Base-by-base conservation (phyloP, 768 basidiomycete genomes). In the Leccinum boreale region DNA sequence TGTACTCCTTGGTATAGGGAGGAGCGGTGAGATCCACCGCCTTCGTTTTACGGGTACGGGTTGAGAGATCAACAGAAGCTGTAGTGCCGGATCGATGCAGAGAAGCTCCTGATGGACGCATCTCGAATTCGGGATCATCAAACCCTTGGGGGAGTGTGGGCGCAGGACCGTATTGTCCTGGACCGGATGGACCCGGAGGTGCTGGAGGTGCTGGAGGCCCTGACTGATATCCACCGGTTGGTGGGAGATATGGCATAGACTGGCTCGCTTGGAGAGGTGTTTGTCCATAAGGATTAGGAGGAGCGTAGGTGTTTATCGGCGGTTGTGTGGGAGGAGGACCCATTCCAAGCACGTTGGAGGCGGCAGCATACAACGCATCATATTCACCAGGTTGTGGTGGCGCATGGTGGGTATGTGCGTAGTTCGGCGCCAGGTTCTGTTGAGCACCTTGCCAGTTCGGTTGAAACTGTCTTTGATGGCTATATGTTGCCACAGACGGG, bases 1-100 rank as follows among this genome's bases (percentile, higher is more conserved):
- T 94, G 69, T 95, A 97, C 65, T 94, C 89, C 70, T 94, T 95
- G 17, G 94, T 97, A 71, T 86, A 95, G 2, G 95, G 95, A 23
- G 92, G 92, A 0, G 89, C 82, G 39, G 78, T 84, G 57, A 93
- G 77, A 70, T 94, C 92, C 47, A 93, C 83, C 3, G 92, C 92
- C 70, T 92, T 92, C 58, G 82, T 85, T 73, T 87, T 89, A 53
- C 80, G 77, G 6, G 84, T 89, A 53, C 80, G 77, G 5, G 84
- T 81, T n/a, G 81, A 79, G 19, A 79, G 79, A 33, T 76, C 68
- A 19, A 86, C 81, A 3, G 85, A 84, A 23, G 79, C 75, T 5
- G 79, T 77, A 15, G 85, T 87, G 44, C 78, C 82, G 3, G 83
- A 79, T 23, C 87, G 84, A 42, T 82, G 74, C 35, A 88, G 75